These are phyloP conservation scores for Nicotiana obtusifolia DNA, from an alignment of 257 asterid genomes.

Conservation along the genomic window DNA sequence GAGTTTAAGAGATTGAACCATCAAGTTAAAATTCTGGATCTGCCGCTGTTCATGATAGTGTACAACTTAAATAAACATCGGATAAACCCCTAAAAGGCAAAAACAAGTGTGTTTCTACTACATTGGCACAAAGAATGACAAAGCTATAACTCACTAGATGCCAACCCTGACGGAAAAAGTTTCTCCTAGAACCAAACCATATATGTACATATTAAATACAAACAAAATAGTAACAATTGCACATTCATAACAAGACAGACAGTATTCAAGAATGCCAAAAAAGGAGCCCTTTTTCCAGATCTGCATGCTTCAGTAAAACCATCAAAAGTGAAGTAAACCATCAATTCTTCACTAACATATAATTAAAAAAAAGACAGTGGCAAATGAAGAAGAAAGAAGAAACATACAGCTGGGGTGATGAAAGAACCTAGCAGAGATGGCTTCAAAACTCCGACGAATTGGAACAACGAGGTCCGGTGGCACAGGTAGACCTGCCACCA, in stretches of 20 bases:
- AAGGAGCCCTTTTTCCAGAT: neutral
- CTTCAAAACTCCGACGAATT: slow-evolving; percentile 82
- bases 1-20: neutral
- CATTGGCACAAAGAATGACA: neutral
- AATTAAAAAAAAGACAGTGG: neutral
- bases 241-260: neutral
- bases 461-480: slow-evolving; percentile 90
- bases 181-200: neutral
- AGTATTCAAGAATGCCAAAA: neutral
- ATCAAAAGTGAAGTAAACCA: neutral
- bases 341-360: neutral
- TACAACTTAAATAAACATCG: neutral
- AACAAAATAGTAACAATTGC: neutral
- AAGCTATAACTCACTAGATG: neutral
- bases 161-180: neutral
- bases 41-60: neutral
- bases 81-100: neutral
- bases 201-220: neutral
- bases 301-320: neutral
- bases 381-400: neutral
- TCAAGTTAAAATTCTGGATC: neutral
- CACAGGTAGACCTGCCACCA: slow-evolving; percentile 78
- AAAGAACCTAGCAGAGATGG: slow-evolving; percentile 70
- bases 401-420: slow-evolving; percentile 65
- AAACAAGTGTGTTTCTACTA: neutral